Base-by-base conservation (phyloP, 2,329 filamentous ascomycete genomes). In the Didymella lethalis region DNA sequence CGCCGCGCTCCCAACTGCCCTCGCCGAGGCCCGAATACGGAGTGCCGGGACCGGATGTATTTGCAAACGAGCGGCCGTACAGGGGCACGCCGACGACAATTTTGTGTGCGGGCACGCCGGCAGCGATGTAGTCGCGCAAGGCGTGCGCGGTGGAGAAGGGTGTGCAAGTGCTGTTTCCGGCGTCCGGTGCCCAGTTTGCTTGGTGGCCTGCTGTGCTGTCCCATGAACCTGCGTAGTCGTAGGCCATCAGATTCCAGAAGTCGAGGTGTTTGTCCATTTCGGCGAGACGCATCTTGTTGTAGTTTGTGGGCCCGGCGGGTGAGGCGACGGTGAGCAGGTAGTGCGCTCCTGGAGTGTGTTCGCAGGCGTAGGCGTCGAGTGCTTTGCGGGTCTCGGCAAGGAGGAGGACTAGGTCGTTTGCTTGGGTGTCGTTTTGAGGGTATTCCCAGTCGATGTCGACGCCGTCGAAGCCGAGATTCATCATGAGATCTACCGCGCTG, bases 231-330 rank as follows among this genome's bases (percentile, higher is more conserved):
- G 75, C 67, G 59, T 88, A 96, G 78, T 96, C 92, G 77, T 96
- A 96, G 1, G 90, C 90, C 92, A 96, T 96, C 41, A 93, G 77
- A 64, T 84, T 84, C 78, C 80, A 84, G 74, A 84, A 83, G 64
- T 83, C 80, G 40, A 84, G 75, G 48, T 81, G 77, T 16, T 70
- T 43, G 64, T 82, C 76, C 81, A 84, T 84, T 16, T 71, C 75
- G 3, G 69, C 64, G 7, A 84, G 71, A 14, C 78, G 73, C 57
- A 84, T 65, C 14, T 70, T 75, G 23, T 78, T 72, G 67, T 83
- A 83, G 63, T 82, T 77, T 10, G 66, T 61, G 0, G 81, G 76
- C n/a, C 81, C 73, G 12, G 68, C 81, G 23, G 81, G 79, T 4
- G 77, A 79, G 10, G 82, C 81, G 18, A 80, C 76, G 3, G 80